Evolutionary conservation across 2,329 filamentous ascomycete species (phyloP).

Genomic region (Cercospora zeina): DNA sequence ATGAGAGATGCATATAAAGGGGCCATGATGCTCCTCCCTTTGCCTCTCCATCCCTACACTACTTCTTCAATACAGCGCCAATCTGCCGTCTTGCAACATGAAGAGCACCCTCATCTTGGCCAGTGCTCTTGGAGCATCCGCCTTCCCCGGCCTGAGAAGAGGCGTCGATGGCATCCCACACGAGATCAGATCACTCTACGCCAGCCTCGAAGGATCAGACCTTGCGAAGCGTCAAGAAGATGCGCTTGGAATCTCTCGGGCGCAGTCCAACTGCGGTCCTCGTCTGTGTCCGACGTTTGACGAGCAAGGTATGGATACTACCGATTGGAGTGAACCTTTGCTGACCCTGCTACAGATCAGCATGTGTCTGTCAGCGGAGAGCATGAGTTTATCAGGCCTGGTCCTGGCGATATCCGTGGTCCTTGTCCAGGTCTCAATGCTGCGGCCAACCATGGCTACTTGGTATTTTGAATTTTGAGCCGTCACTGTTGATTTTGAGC

Average conservation of each 20-base stretch:
- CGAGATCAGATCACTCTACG: constrained; percentile 16
- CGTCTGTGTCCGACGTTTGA: constrained; percentile 25
- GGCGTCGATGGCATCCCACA: constrained; percentile 12
- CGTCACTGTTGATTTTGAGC: background rate
- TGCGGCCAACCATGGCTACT: constrained; percentile 31
- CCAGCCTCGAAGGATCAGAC: constrained; percentile 15
- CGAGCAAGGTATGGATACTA: constrained; percentile 18
- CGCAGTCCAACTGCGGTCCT: constrained; percentile 27
- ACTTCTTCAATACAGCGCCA: background rate
- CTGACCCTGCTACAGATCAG: constrained; percentile 20
- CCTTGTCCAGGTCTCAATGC: constrained; percentile 38
- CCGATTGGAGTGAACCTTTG: background rate
- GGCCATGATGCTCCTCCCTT: background rate
- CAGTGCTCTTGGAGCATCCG: constrained; percentile 26
- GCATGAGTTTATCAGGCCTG: constrained; percentile 23
- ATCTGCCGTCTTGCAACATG: constrained; percentile 16
- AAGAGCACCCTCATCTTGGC: constrained; percentile 27
- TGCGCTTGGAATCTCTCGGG: constrained; percentile 26
- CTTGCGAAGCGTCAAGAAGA: constrained; percentile 24
- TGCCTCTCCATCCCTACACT: background rate
- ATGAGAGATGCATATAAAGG: background rate
- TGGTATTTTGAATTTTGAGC: background rate
- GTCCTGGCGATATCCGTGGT: constrained; percentile 28
- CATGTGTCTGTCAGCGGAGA: constrained; percentile 26
- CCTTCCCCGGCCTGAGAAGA: constrained; percentile 23